A percentile compares a stretch with the other conserved stretches of the same genome.
These are phyloP conservation scores for Magnusiomyces ingens DNA, from an alignment of 1,139 yeast species.

Conservation along the genomic window DNA sequence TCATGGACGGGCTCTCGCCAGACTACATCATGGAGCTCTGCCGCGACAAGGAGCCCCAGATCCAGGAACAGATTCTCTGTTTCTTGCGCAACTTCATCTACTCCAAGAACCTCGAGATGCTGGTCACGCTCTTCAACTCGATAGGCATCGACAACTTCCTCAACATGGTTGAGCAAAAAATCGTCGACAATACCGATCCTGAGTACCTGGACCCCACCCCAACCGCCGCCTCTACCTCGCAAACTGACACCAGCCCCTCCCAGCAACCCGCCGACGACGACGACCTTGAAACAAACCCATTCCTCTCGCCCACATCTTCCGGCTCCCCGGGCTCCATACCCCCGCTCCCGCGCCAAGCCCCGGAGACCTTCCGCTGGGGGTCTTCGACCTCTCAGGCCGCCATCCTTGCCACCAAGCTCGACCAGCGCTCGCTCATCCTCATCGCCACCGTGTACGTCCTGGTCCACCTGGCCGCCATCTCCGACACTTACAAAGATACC, in stretches of 20 bases:
- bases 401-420: slow-evolving; percentile 21
- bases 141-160: slow-evolving; percentile 31
- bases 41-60: slow-evolving; percentile 42
- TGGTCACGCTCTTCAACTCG: slow-evolving; percentile 37
- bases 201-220: slow-evolving; percentile 10
- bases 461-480: slow-evolving; percentile 53
- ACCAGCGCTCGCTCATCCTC: slow-evolving; percentile 34
- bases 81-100: slow-evolving; percentile 71
- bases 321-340: too few species aligned
- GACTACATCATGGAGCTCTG: slow-evolving; percentile 46
- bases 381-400: neutral
- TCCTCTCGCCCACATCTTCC: too few species aligned
- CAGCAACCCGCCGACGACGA: too few species aligned
- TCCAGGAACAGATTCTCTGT: slow-evolving; percentile 64
- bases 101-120: slow-evolving; percentile 47
- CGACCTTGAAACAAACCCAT: too few species aligned
- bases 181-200: slow-evolving; percentile 8
- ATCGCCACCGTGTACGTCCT: slow-evolving; percentile 47
- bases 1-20: slow-evolving; percentile 43
- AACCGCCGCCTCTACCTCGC: slow-evolving; percentile 1
- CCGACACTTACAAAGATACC: slow-evolving; percentile 42
- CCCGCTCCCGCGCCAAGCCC: too few species aligned
- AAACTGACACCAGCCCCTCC: neutral
- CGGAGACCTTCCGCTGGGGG: too few species aligned
- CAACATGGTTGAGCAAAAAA: slow-evolving; percentile 24